phyloP scores from a whole-genome alignment of 495 filamentous ascomycete genomes.

The Coniosporium apollinis region DNA sequence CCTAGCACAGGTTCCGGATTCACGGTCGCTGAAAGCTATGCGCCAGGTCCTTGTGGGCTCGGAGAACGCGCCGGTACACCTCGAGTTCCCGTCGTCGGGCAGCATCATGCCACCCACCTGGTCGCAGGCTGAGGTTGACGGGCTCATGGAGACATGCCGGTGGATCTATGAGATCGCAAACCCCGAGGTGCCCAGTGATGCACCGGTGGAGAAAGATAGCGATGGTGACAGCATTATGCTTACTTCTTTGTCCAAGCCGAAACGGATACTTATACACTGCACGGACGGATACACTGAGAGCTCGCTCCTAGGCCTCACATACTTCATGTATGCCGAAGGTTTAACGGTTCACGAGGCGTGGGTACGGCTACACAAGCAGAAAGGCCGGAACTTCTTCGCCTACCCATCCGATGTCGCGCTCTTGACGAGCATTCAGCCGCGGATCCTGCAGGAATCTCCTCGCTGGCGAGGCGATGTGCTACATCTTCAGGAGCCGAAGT shows the following conservation, averaged over 20 bases:
- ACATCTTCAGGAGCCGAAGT: conserved; percentile 40
- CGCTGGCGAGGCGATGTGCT: conserved; percentile 9
- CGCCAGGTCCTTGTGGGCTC: conserved; percentile 25
- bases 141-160: conserved; percentile 65
- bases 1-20: conserved; percentile 47
- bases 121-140: conserved; percentile 62
- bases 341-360: conserved; percentile 68
- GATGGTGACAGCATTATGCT: conserved; percentile 38
- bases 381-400: conserved; percentile 85
- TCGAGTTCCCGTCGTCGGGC: conserved; percentile 88
- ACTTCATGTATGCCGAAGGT: conserved; percentile 78
- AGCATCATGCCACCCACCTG: conserved; percentile 71
- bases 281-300: conserved; percentile 93
- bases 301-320: conserved; percentile 70
- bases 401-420: conserved; percentile 80
- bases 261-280: conserved; percentile 74
- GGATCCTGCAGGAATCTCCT: conserved; percentile 42
- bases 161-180: conserved; percentile 78
- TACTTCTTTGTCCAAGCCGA: conserved; percentile 18
- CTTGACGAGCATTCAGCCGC: conserved; percentile 53
- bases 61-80: conserved; percentile 35
- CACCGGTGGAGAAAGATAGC: conserved; percentile 28
- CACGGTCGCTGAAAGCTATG: conserved; percentile 37
- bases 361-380: conserved; percentile 65
- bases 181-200: conserved; percentile 23